Conservation (phyloP, 768 basidiomycete genomes). For the Xanthoconium stramineum region DNA sequence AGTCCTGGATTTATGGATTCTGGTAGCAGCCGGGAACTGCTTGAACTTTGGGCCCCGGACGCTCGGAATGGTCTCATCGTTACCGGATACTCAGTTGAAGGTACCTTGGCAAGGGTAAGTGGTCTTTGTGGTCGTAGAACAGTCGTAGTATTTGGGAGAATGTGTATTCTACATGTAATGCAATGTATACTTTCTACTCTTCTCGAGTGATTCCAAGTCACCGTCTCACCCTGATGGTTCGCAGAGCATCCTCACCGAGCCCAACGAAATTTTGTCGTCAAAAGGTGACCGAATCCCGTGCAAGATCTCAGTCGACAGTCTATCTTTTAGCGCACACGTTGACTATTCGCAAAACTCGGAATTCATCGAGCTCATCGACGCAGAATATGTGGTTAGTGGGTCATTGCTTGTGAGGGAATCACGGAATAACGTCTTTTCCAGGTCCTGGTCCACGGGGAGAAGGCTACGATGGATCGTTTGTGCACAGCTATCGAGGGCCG, state of each 20-base stretch:
- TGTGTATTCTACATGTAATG: constrained; percentile 11
- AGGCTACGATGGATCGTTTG: constrained; percentile 85
- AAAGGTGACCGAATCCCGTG: constrained; percentile 79
- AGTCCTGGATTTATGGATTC: constrained; percentile 91
- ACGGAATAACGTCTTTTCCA: constrained; percentile 25
- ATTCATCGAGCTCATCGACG: constrained; percentile 89
- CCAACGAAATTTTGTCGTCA: constrained; percentile 76
- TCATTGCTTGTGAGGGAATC: neutral
- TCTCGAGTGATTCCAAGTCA: constrained; percentile 2
- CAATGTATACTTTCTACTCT: constrained; percentile 5
- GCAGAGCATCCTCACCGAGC: constrained; percentile 90
- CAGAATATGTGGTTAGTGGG: constrained; percentile 77
- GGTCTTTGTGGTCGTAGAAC: neutral
- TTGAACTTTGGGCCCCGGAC: constrained; percentile 95
- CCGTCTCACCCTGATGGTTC: constrained; percentile 1
- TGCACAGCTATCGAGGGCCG: constrained; percentile 78
- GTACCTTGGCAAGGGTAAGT: constrained; percentile 95
- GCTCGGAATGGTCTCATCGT: constrained; percentile 90
- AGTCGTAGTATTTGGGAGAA: neutral
- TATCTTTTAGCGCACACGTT: constrained; percentile 96
- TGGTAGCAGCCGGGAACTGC: constrained; percentile 85
- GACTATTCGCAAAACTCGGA: constrained; percentile 95
- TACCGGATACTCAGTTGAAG: constrained; percentile 96
- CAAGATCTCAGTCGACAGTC: constrained; percentile 87
- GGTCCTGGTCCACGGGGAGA: constrained; percentile 94